These are phyloP conservation scores for Malassezia japonica DNA, from an alignment of 1,284 basidiomycete genomes.

Conservation along the genomic window DNA sequence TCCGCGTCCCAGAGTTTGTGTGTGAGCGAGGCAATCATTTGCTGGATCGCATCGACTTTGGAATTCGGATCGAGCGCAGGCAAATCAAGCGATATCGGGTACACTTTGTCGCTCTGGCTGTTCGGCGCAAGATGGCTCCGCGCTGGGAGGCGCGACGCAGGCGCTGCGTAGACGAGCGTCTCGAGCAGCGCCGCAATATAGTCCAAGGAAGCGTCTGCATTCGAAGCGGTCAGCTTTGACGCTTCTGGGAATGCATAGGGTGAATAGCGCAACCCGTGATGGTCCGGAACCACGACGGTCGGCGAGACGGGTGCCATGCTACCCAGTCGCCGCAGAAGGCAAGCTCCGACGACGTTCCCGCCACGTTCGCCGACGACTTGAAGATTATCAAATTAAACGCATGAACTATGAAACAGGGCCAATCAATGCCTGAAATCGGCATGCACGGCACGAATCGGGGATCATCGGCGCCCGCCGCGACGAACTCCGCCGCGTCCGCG, in stretches of 20 bases:
- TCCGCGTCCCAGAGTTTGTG: conserved; percentile 9
- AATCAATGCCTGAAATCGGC: too few species aligned
- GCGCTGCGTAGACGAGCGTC: conserved; percentile 5
- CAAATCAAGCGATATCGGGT: background rate
- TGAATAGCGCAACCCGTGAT: conserved; percentile 7
- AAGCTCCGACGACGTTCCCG: too few species aligned
- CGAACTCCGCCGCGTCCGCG: background rate
- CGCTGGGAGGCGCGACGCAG: background rate
- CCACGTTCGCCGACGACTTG: too few species aligned
- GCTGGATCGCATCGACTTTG: conserved; percentile 8
- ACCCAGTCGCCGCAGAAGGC: too few species aligned
- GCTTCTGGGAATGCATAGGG: background rate
- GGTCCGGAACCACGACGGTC: too few species aligned
- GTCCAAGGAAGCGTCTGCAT: conserved; percentile 4
- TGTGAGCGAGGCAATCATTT: background rate
- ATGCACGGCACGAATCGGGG: background rate
- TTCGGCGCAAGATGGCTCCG: background rate
- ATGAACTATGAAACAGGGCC: too few species aligned
- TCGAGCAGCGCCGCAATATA: conserved; percentile 11
- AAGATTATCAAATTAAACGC: too few species aligned
- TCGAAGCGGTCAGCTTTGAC: too few species aligned
- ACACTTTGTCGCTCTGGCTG: background rate
- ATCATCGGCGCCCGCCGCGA: background rate
- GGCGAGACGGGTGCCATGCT: too few species aligned
- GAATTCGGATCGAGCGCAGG: background rate